Percentiles rank a stretch among this genome's conserved stretches.
phyloP scores from a whole-genome alignment of 192 early-diverging fungal species.

The Lunasporangiospora selenospora region DNA sequence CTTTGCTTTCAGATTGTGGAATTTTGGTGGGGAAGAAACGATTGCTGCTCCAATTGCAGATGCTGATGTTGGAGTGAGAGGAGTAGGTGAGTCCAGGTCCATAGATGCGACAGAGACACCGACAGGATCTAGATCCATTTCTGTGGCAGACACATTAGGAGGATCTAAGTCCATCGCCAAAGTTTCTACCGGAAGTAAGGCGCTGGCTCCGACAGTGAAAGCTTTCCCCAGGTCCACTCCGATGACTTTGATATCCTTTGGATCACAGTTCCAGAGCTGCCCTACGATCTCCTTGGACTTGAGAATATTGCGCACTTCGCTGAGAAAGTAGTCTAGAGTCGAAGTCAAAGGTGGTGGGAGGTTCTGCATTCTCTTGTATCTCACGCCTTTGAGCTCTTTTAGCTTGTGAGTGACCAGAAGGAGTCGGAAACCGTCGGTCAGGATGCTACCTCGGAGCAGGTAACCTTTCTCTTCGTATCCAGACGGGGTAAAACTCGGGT shows the following conservation, averaged over 20 bases:
- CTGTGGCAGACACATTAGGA: no score
- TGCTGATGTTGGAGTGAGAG: no score
- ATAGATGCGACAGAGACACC: no score
- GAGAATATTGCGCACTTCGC: neutral
- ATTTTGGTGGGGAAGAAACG: neutral
- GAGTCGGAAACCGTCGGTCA: constrained; percentile 18
- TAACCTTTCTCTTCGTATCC: no score
- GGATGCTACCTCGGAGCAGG: constrained; percentile 4
- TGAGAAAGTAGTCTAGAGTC: constrained; percentile 1
- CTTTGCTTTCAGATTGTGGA: neutral
- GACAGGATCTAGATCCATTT: no score
- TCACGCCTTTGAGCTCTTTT: neutral
- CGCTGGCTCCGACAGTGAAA: neutral
- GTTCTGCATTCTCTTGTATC: neutral
- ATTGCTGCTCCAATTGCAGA: no score
- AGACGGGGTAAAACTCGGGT: no score
- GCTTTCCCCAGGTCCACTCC: neutral
- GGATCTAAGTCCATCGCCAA: neutral
- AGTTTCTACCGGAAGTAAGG: neutral
- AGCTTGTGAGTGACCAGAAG: constrained; percentile 8
- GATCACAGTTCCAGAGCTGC: constrained; percentile 1
- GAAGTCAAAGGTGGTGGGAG: neutral
- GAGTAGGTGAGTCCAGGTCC: no score
- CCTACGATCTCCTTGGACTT: neutral
- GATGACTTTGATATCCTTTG: neutral